Percentiles rank a stretch among this genome's conserved stretches.
phyloP scores from a whole-genome alignment of 495 filamentous ascomycete species.

The Hypoxylon cercidicola region DNA sequence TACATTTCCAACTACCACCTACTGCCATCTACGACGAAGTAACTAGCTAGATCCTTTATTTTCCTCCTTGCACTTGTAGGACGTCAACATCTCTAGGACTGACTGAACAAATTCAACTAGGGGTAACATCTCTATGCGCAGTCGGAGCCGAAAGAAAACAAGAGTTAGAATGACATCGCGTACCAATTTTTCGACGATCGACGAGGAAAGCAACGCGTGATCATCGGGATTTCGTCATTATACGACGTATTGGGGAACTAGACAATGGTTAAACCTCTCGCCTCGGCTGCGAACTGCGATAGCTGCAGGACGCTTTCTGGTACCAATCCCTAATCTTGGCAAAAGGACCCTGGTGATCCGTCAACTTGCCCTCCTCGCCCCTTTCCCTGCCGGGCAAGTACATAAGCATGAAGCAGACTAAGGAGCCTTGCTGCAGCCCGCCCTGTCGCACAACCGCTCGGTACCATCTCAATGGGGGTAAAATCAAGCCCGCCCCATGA shows the following conservation, averaged over 20 bases:
- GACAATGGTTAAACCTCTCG: conserved; percentile 8
- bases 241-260: conserved; percentile 1
- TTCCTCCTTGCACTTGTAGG: not conserved
- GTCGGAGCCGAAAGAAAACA: too few relatives aligned
- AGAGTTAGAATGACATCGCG: too few relatives aligned
- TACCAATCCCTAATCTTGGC: conserved; percentile 37
- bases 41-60: not conserved
- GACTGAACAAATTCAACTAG: not conserved
- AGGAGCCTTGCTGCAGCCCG: conserved; percentile 1
- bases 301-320: not conserved
- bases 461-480: conserved; percentile 28
- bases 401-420: not conserved
- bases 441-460: conserved; percentile 15
- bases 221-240: conserved; percentile 1
- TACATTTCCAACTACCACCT: conserved; percentile 1
- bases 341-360: conserved; percentile 39
- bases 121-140: too few relatives aligned
- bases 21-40: not conserved
- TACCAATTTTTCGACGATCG: too few relatives aligned
- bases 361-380: conserved; percentile 2
- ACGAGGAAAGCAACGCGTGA: not conserved
- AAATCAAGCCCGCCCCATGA: too few relatives aligned
- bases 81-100: not conserved
- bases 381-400: not conserved
- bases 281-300: not conserved